Percentiles rank a stretch among this genome's conserved stretches.
Conservation (phyloP, 75 land plant species). For the Chamaecyparis obtusa region DNA sequence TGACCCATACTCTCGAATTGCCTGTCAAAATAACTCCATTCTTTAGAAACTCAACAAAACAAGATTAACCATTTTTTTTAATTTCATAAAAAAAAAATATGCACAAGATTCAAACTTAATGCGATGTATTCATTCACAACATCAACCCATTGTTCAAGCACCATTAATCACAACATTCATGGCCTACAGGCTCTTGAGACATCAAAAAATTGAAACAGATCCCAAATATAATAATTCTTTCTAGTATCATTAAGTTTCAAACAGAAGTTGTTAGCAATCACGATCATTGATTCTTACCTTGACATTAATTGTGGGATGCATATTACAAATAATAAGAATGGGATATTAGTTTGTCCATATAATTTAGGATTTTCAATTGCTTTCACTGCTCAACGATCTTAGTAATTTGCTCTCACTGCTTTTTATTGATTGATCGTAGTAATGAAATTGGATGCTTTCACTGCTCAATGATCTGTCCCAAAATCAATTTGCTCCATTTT, state of each 20-base stretch:
- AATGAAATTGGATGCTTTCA: not conserved
- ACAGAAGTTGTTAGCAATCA: too few relatives aligned
- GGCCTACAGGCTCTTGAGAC: not conserved
- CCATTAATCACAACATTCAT: not conserved
- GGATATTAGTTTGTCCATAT: too few relatives aligned
- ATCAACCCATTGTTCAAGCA: not conserved
- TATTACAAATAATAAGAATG: too few relatives aligned
- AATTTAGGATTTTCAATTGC: too few relatives aligned
- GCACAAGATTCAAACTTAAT: not conserved
- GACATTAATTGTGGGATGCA: too few relatives aligned
- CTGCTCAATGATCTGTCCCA: not conserved
- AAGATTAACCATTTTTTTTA: not conserved
- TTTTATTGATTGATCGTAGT: too few relatives aligned
- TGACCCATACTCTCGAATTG: constrained; percentile 44
- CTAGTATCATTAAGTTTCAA: not conserved
- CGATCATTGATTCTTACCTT: too few relatives aligned
- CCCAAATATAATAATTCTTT: not conserved
- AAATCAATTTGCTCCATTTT: not conserved
- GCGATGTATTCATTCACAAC: not conserved
- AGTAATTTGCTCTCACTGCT: too few relatives aligned
- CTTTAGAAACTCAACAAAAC: not conserved
- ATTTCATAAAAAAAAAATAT: not conserved
- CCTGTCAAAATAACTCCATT: constrained; percentile 12
- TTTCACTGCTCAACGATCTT: too few relatives aligned
- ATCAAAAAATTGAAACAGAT: not conserved